A percentile compares a stretch with the other conserved stretches of the same genome.
Conservation (phyloP, 1,139 yeast genomes). For the Protomyces inouyei region DNA sequence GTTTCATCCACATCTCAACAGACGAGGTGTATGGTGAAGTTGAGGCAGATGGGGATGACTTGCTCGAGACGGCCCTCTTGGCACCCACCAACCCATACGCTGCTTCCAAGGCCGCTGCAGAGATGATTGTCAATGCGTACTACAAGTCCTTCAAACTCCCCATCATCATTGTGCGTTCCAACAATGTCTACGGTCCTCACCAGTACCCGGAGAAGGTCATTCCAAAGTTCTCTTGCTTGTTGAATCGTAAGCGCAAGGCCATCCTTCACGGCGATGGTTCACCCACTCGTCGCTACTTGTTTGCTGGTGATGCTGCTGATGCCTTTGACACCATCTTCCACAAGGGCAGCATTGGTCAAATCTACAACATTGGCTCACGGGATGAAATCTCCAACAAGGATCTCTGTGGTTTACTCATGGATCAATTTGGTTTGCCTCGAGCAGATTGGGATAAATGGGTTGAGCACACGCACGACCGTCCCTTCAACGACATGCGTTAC, state of each 20-base stretch:
- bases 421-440: constrained; percentile 36
- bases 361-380: constrained; percentile 50
- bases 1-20: constrained; percentile 53
- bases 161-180: constrained; percentile 47
- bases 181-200: constrained; percentile 54
- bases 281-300: constrained; percentile 48
- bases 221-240: constrained; percentile 43
- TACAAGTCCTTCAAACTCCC: constrained; percentile 47
- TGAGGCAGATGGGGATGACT: constrained; percentile 36
- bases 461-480: constrained; percentile 46
- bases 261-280: constrained; percentile 50
- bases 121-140: constrained; percentile 50
- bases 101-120: constrained; percentile 57
- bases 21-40: constrained; percentile 59
- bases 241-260: constrained; percentile 38
- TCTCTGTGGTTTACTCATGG: constrained; percentile 37
- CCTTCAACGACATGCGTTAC: constrained; percentile 51
- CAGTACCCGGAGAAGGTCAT: constrained; percentile 58
- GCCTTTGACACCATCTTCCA: constrained; percentile 45
- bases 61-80: constrained; percentile 44
- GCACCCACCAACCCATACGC: constrained; percentile 59
- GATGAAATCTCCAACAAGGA: constrained; percentile 46
- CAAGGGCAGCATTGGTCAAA: constrained; percentile 40
- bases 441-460: constrained; percentile 36
- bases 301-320: constrained; percentile 48